phyloP scores from a whole-genome alignment of 257 asterid genomes.

The Catharanthus roseus region DNA sequence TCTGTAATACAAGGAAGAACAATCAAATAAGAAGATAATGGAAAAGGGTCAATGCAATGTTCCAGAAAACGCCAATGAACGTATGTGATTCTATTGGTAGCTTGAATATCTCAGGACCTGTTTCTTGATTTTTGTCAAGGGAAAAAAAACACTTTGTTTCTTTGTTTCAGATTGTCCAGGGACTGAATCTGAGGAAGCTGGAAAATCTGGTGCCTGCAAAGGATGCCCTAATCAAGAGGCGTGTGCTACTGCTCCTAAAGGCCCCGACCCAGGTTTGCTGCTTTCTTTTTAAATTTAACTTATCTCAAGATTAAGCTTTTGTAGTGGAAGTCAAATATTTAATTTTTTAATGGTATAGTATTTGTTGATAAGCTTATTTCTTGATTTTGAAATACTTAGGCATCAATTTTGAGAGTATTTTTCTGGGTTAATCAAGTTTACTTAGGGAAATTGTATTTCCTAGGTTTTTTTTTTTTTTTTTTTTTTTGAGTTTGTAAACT shows the following conservation, averaged over 20 bases:
- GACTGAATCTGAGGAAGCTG: conserved; percentile 75
- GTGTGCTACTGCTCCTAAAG: conserved; percentile 96
- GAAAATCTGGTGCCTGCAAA: conserved; percentile 69
- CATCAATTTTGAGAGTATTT: neutral
- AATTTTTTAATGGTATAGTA: neutral
- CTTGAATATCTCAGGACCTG: neutral
- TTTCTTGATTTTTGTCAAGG: neutral
- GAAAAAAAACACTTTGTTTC: too few relatives aligned
- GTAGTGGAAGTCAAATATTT: neutral
- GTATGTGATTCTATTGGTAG: neutral
- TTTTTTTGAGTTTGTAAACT: neutral
- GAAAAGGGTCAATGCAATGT: conserved; percentile 13
- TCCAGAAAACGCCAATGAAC: conserved; percentile 23
- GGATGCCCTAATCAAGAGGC: conserved; percentile 92
- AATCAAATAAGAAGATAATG: conserved; percentile 1
- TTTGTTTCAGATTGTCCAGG: conserved; percentile 75
- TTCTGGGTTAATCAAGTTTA: neutral
- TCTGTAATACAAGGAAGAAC: neutral
- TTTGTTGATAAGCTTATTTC: neutral
- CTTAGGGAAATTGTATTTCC: neutral
- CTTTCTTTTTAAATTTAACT: neutral
- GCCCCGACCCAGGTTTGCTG: conserved; percentile 80
- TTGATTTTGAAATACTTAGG: neutral
- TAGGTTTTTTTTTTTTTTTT: too few relatives aligned
- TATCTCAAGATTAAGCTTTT: neutral